A percentile compares a stretch with the other conserved stretches of the same genome.
Conservation (phyloP, 371 early-diverging fungal genomes). For the Lichtheimia ramosa region DNA sequence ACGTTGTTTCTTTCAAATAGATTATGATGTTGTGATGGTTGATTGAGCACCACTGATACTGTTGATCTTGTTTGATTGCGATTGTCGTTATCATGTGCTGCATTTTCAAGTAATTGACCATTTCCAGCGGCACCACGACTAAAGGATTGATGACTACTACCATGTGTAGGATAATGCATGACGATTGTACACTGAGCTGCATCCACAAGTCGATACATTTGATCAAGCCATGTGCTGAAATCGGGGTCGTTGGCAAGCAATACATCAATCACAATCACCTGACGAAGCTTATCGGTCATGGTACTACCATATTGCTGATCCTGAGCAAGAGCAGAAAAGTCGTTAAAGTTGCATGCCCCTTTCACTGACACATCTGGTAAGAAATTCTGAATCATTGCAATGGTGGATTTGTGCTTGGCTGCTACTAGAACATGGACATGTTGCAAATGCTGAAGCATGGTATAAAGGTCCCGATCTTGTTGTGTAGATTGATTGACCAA, state of each 20-base stretch:
- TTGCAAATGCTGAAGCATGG: slow-evolving; percentile 18
- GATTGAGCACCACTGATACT: too few relatives aligned
- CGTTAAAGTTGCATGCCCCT: slow-evolving; percentile 20
- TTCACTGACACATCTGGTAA: slow-evolving; percentile 27
- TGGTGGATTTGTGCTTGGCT: slow-evolving; percentile 25
- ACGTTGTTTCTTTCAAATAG: slow-evolving; percentile 21
- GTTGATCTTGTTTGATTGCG: too few relatives aligned
- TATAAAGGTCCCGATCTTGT: slow-evolving; percentile 11
- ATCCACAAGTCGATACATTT: slow-evolving; percentile 8
- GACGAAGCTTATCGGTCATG: slow-evolving; percentile 14
- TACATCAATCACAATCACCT: slow-evolving; percentile 38
- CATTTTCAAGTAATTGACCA: neutral
- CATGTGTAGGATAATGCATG: slow-evolving; percentile 42
- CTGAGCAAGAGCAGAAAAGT: slow-evolving; percentile 9
- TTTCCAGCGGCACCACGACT: too few relatives aligned
- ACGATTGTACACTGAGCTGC: slow-evolving; percentile 24
- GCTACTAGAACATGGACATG: slow-evolving; percentile 34
- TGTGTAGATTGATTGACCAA: slow-evolving; percentile 26
- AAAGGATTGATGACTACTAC: neutral
- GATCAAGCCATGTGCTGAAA: slow-evolving; percentile 6
- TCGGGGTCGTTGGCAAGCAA: slow-evolving; percentile 12
- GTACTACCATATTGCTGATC: neutral
- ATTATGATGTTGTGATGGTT: neutral
- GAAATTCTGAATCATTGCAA: slow-evolving; percentile 33
- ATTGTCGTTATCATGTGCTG: neutral